These are phyloP conservation scores for Paecilomyces sp. DNA, from an alignment of 2,329 filamentous ascomycete genomes.

Conservation along the genomic window DNA sequence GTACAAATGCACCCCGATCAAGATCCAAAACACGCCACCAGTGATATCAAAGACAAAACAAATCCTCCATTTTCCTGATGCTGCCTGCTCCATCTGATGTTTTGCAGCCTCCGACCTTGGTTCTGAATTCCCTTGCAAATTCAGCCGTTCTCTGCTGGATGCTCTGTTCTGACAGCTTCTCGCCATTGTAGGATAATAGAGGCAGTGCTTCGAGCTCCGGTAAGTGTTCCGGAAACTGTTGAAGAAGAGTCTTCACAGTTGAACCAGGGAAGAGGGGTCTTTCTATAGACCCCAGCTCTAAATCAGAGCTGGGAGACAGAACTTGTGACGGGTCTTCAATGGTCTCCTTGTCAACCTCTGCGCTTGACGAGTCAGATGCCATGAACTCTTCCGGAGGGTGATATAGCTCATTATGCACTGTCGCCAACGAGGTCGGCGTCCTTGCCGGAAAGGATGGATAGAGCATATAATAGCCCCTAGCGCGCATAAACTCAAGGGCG, in stretches of 20 bases:
- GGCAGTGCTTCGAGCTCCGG: constrained; percentile 47
- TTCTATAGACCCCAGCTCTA: constrained; percentile 13
- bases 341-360: constrained; percentile 1
- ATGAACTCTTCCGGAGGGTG: constrained; percentile 61
- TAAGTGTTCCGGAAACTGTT: constrained; percentile 42
- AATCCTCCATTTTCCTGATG: constrained; percentile 43
- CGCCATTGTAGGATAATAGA: constrained; percentile 59
- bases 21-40: neutral
- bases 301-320: constrained; percentile 8
- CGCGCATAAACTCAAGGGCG: constrained; percentile 66
- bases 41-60: constrained; percentile 55
- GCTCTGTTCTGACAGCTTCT: constrained; percentile 26
- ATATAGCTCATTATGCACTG: constrained; percentile 69
- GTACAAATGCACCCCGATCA: neutral
- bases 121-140: constrained; percentile 55
- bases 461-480: constrained; percentile 68
- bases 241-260: constrained; percentile 40
- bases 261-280: constrained; percentile 28
- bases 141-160: constrained; percentile 37
- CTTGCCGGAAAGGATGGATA: constrained; percentile 58
- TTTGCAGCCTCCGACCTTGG: constrained; percentile 60
- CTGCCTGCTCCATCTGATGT: constrained; percentile 24
- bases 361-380: constrained; percentile 2
- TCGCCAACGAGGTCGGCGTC: constrained; percentile 53
- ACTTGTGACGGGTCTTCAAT: constrained; percentile 11